Conservation (phyloP, 1,284 basidiomycete species). For the Trametes polyzona region DNA sequence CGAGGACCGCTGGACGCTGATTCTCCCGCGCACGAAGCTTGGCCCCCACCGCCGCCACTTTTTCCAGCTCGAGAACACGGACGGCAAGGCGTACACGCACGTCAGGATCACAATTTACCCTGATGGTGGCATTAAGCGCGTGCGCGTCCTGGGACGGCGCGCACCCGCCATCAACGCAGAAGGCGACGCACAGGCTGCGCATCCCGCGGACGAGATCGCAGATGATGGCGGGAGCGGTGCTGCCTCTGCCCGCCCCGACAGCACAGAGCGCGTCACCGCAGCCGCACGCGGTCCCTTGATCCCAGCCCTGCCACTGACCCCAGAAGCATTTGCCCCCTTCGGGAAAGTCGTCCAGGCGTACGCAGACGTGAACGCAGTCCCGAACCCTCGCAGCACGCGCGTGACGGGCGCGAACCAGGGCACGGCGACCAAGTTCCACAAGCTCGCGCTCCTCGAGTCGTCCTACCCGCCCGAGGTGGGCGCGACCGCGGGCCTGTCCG, state of each 20-base stretch:
- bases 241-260: slow-evolving; percentile 2
- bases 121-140: slow-evolving; percentile 94
- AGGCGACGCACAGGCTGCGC: slow-evolving; percentile 12
- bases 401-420: slow-evolving; percentile 86
- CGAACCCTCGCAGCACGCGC: slow-evolving; percentile 57
- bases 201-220: slow-evolving; percentile 1
- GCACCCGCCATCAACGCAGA: slow-evolving; percentile 10
- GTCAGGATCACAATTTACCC: slow-evolving; percentile 90
- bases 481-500: slow-evolving; percentile 70
- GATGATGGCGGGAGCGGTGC: slow-evolving; percentile 13
- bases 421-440: slow-evolving; percentile 89
- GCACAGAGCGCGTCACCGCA: background rate
- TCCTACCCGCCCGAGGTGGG: slow-evolving; percentile 61
- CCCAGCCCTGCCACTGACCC: slow-evolving; percentile 78
- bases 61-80: slow-evolving; percentile 77
- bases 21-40: slow-evolving; percentile 80
- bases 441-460: slow-evolving; percentile 69
- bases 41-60: slow-evolving; percentile 92
- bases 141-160: slow-evolving; percentile 79
- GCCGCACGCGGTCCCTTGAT: slow-evolving; percentile 41
- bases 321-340: slow-evolving; percentile 81
- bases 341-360: slow-evolving; percentile 90
- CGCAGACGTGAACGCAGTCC: slow-evolving; percentile 63
- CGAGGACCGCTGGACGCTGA: slow-evolving; percentile 67
- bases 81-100: slow-evolving; percentile 73